phyloP scores from a whole-genome alignment of 2,329 filamentous ascomycete genomes.

The Cercospora sojina region DNA sequence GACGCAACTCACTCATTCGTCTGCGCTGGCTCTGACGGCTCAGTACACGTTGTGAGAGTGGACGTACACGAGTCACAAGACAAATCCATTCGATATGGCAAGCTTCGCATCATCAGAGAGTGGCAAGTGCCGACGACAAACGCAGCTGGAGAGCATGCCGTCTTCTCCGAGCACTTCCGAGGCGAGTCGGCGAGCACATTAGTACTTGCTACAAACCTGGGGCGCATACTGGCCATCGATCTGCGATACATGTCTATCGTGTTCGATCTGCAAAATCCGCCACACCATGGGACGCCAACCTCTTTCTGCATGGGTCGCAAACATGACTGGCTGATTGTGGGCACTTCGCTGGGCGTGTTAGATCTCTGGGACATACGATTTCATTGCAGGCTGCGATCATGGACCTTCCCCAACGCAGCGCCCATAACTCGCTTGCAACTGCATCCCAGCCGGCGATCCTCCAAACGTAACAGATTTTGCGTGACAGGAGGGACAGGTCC shows the following conservation, averaged over 20 bases:
- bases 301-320: slow-evolving; percentile 86
- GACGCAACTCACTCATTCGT: slow-evolving; percentile 93
- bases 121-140: slow-evolving; percentile 64
- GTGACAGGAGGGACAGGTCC: slow-evolving; percentile 83
- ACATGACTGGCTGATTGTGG: slow-evolving; percentile 85
- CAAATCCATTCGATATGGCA: slow-evolving; percentile 68
- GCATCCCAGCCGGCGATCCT: slow-evolving; percentile 57
- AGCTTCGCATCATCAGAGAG: slow-evolving; percentile 71
- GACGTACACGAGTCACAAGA: slow-evolving; percentile 59
- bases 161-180: slow-evolving; percentile 92
- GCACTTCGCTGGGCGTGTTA: slow-evolving; percentile 88
- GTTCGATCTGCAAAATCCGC: slow-evolving; percentile 78
- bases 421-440: slow-evolving; percentile 76
- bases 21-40: slow-evolving; percentile 85
- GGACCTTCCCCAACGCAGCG: slow-evolving; percentile 79
- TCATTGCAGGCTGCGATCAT: slow-evolving; percentile 79
- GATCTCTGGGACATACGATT: slow-evolving; percentile 98
- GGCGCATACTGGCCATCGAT: slow-evolving; percentile 79
- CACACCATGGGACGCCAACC: slow-evolving; percentile 87
- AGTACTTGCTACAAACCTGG: slow-evolving; percentile 81
- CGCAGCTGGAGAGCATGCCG: slow-evolving; percentile 65
- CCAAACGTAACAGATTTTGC: slow-evolving; percentile 80
- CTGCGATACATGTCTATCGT: slow-evolving; percentile 80
- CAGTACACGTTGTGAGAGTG: slow-evolving; percentile 85
- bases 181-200: slow-evolving; percentile 78